phyloP scores from a whole-genome alignment of 176 grass and related monocot genomes.

The Hyparrhenia diplandra region DNA sequence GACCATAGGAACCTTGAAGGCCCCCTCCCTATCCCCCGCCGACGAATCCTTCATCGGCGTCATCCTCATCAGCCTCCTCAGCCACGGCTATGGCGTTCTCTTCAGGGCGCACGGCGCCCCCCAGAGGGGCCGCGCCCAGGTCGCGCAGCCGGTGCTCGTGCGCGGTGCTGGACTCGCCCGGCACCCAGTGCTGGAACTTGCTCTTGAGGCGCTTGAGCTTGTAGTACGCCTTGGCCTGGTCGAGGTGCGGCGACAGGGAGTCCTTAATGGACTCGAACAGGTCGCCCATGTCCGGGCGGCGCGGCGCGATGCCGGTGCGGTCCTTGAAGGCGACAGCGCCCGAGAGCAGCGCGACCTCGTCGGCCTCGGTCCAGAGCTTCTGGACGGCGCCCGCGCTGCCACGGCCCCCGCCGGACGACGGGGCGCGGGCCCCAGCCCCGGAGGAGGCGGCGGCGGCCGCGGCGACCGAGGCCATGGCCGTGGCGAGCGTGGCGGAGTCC shows the following conservation, averaged over 20 bases:
- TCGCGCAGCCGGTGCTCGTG: slow-evolving; percentile 61
- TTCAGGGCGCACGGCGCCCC: background rate
- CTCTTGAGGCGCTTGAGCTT: slow-evolving; percentile 92
- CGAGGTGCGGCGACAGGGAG: slow-evolving; percentile 39
- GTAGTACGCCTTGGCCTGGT: slow-evolving; percentile 67
- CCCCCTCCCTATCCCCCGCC: background rate
- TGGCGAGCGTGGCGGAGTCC: slow-evolving; percentile 25
- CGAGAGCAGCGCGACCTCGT: slow-evolving; percentile 55
- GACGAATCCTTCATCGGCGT: background rate
- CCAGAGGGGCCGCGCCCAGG: slow-evolving; percentile 58
- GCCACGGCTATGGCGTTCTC: background rate
- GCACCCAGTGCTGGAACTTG: slow-evolving; percentile 50
- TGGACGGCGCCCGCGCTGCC: background rate
- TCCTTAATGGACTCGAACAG: slow-evolving; percentile 50
- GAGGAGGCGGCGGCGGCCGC: background rate
- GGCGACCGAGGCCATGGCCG: background rate
- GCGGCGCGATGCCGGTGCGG: slow-evolving; percentile 44
- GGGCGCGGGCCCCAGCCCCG: too few relatives aligned
- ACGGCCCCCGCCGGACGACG: background rate
- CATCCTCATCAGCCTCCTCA: slow-evolving; percentile 16
- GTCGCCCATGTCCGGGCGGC: slow-evolving; percentile 34
- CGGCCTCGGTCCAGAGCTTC: slow-evolving; percentile 68
- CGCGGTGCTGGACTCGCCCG: background rate
- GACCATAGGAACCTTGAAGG: slow-evolving; percentile 27
- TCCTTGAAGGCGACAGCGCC: slow-evolving; percentile 47